phyloP scores from a whole-genome alignment of 2,329 filamentous ascomycete species.

The Ceratocystis cubensis region DNA sequence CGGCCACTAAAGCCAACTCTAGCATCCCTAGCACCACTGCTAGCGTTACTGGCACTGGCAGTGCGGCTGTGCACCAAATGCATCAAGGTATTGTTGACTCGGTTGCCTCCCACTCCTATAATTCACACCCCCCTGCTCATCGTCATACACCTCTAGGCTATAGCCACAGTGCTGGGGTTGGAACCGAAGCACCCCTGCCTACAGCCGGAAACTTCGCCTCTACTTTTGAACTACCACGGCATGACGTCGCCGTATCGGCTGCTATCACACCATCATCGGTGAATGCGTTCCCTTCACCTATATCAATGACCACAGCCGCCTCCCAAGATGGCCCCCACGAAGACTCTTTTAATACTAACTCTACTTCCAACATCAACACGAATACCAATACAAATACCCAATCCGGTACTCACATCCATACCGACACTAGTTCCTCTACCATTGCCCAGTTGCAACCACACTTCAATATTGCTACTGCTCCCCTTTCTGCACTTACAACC shows the following conservation, averaged over 20 bases:
- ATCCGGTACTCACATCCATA: too few species aligned
- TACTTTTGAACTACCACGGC: slow-evolving; percentile 6
- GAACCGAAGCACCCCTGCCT: slow-evolving; percentile 9
- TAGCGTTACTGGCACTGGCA: neutral
- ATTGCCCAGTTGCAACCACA: slow-evolving; percentile 13
- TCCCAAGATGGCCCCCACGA: slow-evolving; percentile 6
- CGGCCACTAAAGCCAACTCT: neutral
- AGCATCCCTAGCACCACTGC: neutral
- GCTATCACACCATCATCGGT: slow-evolving; percentile 2
- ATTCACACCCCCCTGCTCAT: slow-evolving; percentile 1
- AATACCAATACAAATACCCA: too few species aligned
- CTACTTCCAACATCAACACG: too few species aligned
- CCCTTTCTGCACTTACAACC: neutral
- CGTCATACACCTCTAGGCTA: neutral
- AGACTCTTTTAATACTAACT: slow-evolving; percentile 4
- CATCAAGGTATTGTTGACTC: neutral
- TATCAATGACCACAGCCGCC: slow-evolving; percentile 18
- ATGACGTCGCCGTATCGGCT: slow-evolving; percentile 17
- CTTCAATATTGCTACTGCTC: slow-evolving; percentile 7
- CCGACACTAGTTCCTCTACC: neutral
- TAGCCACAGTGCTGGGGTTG: neutral
- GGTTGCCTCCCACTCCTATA: slow-evolving; percentile 9
- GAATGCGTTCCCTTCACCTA: slow-evolving; percentile 19
- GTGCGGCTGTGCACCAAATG: slow-evolving; percentile 10
- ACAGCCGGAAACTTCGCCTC: slow-evolving; percentile 1